These are phyloP conservation scores for Umbelopsis sp. DNA, from an alignment of 192 early-diverging fungal genomes.

Conservation along the genomic window DNA sequence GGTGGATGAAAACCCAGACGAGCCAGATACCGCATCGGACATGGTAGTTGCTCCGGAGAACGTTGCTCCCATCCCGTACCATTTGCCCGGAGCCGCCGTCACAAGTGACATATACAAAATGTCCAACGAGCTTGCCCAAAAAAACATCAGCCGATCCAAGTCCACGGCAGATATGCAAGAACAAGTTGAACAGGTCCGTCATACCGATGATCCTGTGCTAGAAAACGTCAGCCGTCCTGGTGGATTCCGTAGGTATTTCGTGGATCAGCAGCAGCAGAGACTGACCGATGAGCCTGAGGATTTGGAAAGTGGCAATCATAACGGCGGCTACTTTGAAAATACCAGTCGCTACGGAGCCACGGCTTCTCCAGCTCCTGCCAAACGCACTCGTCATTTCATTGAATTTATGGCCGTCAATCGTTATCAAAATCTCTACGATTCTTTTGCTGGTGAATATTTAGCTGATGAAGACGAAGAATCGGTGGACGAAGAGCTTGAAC, in stretches of 20 bases:
- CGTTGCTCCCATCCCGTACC: constrained; percentile 30
- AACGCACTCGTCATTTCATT: constrained; percentile 13
- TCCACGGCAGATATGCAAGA: constrained; percentile 11
- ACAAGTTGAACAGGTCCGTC: not conserved
- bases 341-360: not conserved
- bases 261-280: constrained; percentile 46
- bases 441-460: constrained; percentile 13
- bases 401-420: constrained; percentile 17
- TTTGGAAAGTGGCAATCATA: not conserved
- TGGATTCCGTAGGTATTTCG: constrained; percentile 78
- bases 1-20: not conserved
- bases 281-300: not conserved
- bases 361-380: not conserved
- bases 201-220: constrained; percentile 31
- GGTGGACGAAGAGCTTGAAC: not conserved
- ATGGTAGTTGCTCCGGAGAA: constrained; percentile 1
- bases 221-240: constrained; percentile 67
- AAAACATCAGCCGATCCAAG: constrained; percentile 9
- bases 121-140: constrained; percentile 36
- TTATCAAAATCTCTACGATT: constrained; percentile 10
- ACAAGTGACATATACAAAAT: constrained; percentile 44
- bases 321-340: not conserved
- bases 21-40: not conserved
- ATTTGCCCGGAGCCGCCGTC: constrained; percentile 41
- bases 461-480: constrained; percentile 7